Evolutionary conservation across 2,329 filamentous ascomycete species (phyloP).

Genomic region (Nemania bipapillata): DNA sequence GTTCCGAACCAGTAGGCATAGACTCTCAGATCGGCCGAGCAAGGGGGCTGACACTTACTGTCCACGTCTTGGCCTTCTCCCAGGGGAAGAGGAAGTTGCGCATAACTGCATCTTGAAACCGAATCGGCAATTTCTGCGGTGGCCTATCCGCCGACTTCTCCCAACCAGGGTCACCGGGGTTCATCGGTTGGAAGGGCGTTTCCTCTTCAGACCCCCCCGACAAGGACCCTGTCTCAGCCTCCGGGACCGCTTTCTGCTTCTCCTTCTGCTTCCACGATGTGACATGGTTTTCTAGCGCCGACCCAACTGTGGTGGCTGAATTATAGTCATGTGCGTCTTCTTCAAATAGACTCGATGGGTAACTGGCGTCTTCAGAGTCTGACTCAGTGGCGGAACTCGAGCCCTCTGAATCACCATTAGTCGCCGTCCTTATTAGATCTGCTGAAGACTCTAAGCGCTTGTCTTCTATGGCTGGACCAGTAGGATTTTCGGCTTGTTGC

Average conservation of each 20-base stretch:
- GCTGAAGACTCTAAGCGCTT: neutral
- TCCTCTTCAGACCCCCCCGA: conserved; percentile 16
- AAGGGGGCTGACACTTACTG: conserved; percentile 55
- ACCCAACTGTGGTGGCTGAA: conserved; percentile 9
- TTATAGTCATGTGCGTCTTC: conserved; percentile 11
- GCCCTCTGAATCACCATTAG: conserved; percentile 6
- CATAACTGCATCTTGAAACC: conserved; percentile 73
- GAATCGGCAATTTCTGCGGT: conserved; percentile 63
- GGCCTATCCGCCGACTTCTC: conserved; percentile 44
- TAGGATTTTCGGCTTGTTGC: conserved; percentile 5
- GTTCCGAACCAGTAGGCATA: neutral
- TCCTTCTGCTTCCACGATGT: conserved; percentile 35
- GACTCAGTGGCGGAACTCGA: conserved; percentile 5
- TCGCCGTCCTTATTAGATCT: neutral
- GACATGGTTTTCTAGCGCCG: conserved; percentile 12
- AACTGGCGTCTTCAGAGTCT: conserved; percentile 23
- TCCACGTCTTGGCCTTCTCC: conserved; percentile 72
- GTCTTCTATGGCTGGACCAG: neutral
- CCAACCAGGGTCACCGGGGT: conserved; percentile 44
- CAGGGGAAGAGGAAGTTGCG: conserved; percentile 74
- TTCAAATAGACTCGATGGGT: conserved; percentile 27
- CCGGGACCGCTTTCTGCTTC: conserved; percentile 36
- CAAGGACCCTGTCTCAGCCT: conserved; percentile 22
- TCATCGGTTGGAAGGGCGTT: conserved; percentile 37
- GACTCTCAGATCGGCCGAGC: neutral